These are phyloP conservation scores for Agastache rugosa DNA, from an alignment of 257 asterid species.

Conservation along the genomic window DNA sequence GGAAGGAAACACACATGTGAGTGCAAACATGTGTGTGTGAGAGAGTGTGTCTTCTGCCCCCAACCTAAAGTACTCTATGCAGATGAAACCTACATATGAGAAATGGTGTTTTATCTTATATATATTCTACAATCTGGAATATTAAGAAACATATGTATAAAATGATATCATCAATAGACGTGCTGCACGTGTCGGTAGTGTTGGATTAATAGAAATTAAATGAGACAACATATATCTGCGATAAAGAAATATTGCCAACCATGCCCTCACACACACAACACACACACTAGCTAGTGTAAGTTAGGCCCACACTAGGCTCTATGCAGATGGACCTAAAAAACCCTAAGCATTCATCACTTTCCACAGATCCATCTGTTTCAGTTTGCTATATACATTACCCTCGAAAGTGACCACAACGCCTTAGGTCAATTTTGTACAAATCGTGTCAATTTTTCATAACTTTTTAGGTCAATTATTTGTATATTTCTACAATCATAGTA, in stretches of 20 bases:
- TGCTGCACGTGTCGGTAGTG: background rate
- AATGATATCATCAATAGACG: background rate
- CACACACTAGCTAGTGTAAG: background rate
- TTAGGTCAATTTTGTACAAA: background rate
- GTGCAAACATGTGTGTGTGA: background rate
- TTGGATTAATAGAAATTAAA: background rate
- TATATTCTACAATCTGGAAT: background rate
- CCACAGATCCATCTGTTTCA: slow-evolving; percentile 32
- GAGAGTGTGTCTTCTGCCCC: background rate
- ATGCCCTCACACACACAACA: slow-evolving; percentile 11
- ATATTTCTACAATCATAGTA: background rate
- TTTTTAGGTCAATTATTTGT: background rate
- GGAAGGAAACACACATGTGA: background rate
- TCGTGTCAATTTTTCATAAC: background rate
- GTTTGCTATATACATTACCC: slow-evolving; percentile 23
- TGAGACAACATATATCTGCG: background rate
- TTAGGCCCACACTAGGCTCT: slow-evolving; percentile 41
- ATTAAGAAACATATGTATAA: background rate
- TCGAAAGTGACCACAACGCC: slow-evolving; percentile 27
- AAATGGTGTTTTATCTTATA: background rate
- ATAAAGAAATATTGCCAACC: background rate
- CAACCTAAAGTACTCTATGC: background rate
- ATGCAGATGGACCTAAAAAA: slow-evolving; percentile 53
- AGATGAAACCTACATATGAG: slow-evolving; percentile 7
- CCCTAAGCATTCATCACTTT: slow-evolving; percentile 24